These are phyloP conservation scores for Fusarium pseudograminearum DNA, from an alignment of 2,329 filamentous ascomycete species.

Conservation along the genomic window DNA sequence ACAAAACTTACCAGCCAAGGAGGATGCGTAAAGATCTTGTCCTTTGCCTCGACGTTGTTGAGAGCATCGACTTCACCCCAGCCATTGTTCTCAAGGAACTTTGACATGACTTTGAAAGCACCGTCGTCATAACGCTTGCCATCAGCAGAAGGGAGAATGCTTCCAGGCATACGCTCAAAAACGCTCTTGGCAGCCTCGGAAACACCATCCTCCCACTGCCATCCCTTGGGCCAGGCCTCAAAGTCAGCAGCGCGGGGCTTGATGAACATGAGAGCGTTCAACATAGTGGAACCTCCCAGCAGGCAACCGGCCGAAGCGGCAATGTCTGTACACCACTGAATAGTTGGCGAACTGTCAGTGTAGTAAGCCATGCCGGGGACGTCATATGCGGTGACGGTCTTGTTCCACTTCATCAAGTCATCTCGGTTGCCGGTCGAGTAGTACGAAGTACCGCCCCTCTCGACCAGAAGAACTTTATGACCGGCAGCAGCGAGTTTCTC, in stretches of 20 bases:
- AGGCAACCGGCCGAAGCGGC: conserved; percentile 66
- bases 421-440: conserved; percentile 72
- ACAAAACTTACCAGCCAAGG: conserved; percentile 62
- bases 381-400: conserved; percentile 75
- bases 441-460: conserved; percentile 70
- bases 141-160: conserved; percentile 72
- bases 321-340: conserved; percentile 42
- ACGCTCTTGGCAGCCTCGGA: conserved; percentile 67
- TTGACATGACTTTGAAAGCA: conserved; percentile 71
- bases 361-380: conserved; percentile 77
- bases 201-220: conserved; percentile 68
- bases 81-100: conserved; percentile 68
- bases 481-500: conserved; percentile 69
- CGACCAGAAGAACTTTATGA: conserved; percentile 71
- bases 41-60: conserved; percentile 69
- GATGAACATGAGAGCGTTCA: conserved; percentile 77
- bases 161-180: conserved; percentile 66
- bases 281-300: conserved; percentile 73
- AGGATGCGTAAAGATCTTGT: conserved; percentile 72
- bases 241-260: conserved; percentile 75
- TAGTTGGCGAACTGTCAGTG: conserved; percentile 67
- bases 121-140: conserved; percentile 74
- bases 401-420: conserved; percentile 68
- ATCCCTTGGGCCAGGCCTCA: conserved; percentile 75
- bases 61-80: conserved; percentile 74